phyloP scores from a whole-genome alignment of 2,329 filamentous ascomycete genomes.

The Eutypa lata region DNA sequence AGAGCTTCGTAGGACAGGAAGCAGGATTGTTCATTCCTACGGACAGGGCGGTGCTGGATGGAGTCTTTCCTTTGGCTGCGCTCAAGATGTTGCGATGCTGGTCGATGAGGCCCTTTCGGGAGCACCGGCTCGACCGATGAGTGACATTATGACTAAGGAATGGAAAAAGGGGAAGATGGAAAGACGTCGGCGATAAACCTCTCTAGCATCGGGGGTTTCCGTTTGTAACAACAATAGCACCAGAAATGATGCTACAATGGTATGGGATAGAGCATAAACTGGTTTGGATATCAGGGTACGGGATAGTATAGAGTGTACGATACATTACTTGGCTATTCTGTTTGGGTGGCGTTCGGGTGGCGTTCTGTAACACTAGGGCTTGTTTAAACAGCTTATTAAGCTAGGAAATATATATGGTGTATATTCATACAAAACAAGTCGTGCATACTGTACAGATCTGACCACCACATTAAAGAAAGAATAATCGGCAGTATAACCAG shows the following conservation, averaged over 20 bases:
- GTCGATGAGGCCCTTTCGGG: constrained; percentile 33
- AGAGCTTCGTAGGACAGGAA: constrained; percentile 31
- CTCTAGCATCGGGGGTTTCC: not conserved
- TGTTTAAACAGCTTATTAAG: too few relatives aligned
- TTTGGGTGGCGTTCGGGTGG: too few relatives aligned
- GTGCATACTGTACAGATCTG: too few relatives aligned
- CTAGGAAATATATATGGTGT: not conserved
- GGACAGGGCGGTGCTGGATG: constrained; percentile 44
- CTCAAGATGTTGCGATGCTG: constrained; percentile 31
- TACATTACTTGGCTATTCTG: too few relatives aligned
- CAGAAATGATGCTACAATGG: not conserved
- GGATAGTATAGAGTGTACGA: too few relatives aligned
- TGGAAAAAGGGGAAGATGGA: constrained; percentile 18
- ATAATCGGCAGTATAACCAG: too few relatives aligned
- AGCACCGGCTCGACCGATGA: constrained; percentile 26
- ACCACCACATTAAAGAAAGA: not conserved
- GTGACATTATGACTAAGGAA: constrained; percentile 16
- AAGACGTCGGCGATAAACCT: constrained; percentile 3
- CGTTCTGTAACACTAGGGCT: too few relatives aligned
- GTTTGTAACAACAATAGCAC: not conserved
- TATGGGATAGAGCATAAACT: not conserved
- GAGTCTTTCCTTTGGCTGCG: constrained; percentile 38
- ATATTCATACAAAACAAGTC: too few relatives aligned
- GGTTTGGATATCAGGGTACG: too few relatives aligned
- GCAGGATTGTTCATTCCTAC: constrained; percentile 41